These are phyloP conservation scores for Dactylella cylindrospora DNA, from an alignment of 2,329 filamentous ascomycete genomes.

Conservation along the genomic window DNA sequence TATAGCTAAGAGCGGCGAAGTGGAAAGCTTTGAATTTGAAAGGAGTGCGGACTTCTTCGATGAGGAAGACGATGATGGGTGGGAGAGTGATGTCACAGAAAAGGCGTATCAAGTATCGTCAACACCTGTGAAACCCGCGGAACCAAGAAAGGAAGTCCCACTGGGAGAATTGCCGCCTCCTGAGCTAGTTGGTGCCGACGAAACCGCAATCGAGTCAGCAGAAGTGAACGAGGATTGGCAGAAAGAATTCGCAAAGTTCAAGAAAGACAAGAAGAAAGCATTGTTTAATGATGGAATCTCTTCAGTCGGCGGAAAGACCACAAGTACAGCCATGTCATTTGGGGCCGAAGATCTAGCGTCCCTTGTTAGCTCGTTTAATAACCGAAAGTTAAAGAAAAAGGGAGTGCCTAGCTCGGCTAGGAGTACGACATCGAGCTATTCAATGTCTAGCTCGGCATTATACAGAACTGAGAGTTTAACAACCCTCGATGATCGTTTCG, in stretches of 20 bases:
- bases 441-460: constrained; percentile 86
- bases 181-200: constrained; percentile 53
- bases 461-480: constrained; percentile 84
- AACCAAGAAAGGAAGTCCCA: constrained; percentile 48
- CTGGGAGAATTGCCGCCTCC: constrained; percentile 52
- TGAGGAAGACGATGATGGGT: constrained; percentile 68
- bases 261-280: constrained; percentile 67
- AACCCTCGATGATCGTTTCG: constrained; percentile 85
- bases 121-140: constrained; percentile 52
- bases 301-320: constrained; percentile 46
- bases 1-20: constrained; percentile 53
- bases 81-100: constrained; percentile 91
- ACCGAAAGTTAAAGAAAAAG: constrained; percentile 73
- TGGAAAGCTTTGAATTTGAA: constrained; percentile 64
- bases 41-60: constrained; percentile 69
- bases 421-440: constrained; percentile 83
- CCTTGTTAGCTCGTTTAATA: constrained; percentile 35
- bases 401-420: constrained; percentile 63
- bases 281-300: constrained; percentile 30
- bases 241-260: constrained; percentile 90
- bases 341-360: constrained; percentile 63
- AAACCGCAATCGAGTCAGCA: constrained; percentile 59
- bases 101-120: constrained; percentile 66
- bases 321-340: constrained; percentile 52
- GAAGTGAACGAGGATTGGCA: constrained; percentile 77